Base-by-base conservation (phyloP, 129 eudicot genomes). In the Flaveria bidentis region DNA sequence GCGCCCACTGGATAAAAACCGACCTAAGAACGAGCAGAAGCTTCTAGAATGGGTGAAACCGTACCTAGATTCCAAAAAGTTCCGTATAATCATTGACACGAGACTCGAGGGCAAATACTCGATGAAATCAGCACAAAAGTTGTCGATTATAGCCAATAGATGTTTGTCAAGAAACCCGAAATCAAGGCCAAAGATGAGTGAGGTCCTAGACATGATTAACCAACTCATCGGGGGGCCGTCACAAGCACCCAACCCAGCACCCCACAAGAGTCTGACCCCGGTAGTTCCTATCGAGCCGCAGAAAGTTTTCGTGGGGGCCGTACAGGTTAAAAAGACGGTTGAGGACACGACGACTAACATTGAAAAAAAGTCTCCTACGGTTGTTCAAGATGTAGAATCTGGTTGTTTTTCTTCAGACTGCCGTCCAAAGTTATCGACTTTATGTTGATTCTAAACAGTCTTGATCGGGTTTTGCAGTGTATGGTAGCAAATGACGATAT, bases 31-130 rank as follows among this genome's bases (percentile, higher is more conserved):
- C 57, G 97, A 91, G 82, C 96, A 89, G 73, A 91, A 89, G 77
- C 96, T 91, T 66, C 81, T 92, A 69, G 96, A 87, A 72, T 89
- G 96, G 97, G 88, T 92, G 56, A 92, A 87, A 30, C 97, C 92
- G 1, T 82, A 92, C 84, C 73, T 89, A 17, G 92, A 87, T 26
- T 76, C 90, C 3, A 89, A 78, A 79, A 92, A 66, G 66, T 92
- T 92, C 68, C 89, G 86, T 53, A 71, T 79, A 69, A 92, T 92
- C 52, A 39, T 92, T 25, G 97, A 92, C 56, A 82, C 91, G 49
- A 92, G 91, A 78, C 96, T 92, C 30, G 96, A 89, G 42, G 84
- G 87, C 5, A 85, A 89, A 47, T 85, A 82, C 61, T 73, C 87
- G 10, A 20, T 84, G 9, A 85, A 82, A 26, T 84, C 97, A 7